Percentiles rank a stretch among this genome's conserved stretches.
Conservation (phyloP, 257 asterid species). For the Eucommia ulmoides region DNA sequence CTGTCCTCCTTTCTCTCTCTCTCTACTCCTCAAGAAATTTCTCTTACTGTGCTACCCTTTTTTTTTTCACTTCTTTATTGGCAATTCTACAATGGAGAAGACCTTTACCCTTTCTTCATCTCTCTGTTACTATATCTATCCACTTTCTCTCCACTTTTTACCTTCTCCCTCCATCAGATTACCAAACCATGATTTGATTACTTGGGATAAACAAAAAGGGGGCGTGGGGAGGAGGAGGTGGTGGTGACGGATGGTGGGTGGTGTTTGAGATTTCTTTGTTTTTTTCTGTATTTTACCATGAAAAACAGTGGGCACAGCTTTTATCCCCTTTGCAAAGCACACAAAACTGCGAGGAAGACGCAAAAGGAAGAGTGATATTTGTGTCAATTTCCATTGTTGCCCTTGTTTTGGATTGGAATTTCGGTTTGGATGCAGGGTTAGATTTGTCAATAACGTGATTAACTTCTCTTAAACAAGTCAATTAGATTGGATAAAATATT, state of each 20-base stretch:
- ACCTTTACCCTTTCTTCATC: constrained; percentile 36
- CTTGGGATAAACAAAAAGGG: constrained; percentile 19
- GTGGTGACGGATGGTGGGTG: constrained; percentile 11
- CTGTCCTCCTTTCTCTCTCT: constrained; percentile 7
- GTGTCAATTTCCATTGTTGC: no score
- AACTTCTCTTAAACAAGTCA: no score
- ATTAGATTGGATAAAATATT: no score
- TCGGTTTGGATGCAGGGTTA: no score
- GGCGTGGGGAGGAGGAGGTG: constrained; percentile 4
- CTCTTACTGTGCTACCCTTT: constrained; percentile 1
- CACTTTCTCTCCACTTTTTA: constrained; percentile 8
- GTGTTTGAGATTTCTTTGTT: constrained; percentile 16
- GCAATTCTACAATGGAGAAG: constrained; percentile 18
- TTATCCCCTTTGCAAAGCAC: constrained; percentile 32
- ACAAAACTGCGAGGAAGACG: constrained; percentile 11
- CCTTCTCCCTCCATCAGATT: constrained; percentile 9
- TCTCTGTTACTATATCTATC: constrained; percentile 12
- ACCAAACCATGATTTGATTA: constrained; percentile 27
- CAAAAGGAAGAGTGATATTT: neutral
- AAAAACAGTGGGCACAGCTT: constrained; percentile 41
- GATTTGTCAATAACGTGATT: no score
- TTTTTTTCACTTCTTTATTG: constrained; percentile 12
- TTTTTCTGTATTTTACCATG: constrained; percentile 12
- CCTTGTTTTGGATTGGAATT: no score
- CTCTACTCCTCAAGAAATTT: constrained; percentile 4